These are phyloP conservation scores for Carpinus viminea DNA, from an alignment of 306 rosid species.

Conservation along the genomic window DNA sequence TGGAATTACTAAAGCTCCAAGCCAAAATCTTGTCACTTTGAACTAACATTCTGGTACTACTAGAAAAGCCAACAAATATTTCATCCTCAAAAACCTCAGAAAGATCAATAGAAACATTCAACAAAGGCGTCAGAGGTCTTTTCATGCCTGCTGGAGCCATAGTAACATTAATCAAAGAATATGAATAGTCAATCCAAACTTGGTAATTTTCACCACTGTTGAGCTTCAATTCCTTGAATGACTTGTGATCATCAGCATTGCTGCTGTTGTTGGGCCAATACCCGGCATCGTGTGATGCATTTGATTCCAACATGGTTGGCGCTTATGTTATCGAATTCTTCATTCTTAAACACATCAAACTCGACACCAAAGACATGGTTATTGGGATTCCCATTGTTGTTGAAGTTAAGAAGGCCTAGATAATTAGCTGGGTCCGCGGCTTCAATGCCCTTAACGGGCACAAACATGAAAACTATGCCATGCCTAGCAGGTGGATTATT, in stretches of 20 bases:
- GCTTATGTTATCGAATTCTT: conserved; percentile 64
- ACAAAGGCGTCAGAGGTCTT: conserved; percentile 51
- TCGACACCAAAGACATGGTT: conserved; percentile 77
- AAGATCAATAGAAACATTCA: conserved; percentile 47
- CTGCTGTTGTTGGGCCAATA: conserved; percentile 45
- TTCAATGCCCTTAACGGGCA: conserved; percentile 50
- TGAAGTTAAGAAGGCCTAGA: conserved; percentile 68
- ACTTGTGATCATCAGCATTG: conserved; percentile 9
- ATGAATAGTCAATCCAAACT: conserved; percentile 79
- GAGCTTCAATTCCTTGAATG: conserved; percentile 51
- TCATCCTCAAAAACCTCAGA: conserved; percentile 67
- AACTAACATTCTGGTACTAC: conserved; percentile 72
- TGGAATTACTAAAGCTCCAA: conserved; percentile 81
- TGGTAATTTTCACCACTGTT: conserved; percentile 75
- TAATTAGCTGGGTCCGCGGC: conserved; percentile 60
- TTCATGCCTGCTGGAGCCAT: conserved; percentile 61
- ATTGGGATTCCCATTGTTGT: conserved; percentile 41
- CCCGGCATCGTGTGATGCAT: conserved; percentile 52
- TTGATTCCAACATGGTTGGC: conserved; percentile 82
- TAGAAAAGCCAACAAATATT: conserved; percentile 80
- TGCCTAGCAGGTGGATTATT: conserved; percentile 50
- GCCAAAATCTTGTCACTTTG: conserved; percentile 72
- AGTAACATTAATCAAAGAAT: conserved; percentile 56
- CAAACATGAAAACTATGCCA: conserved; percentile 74
- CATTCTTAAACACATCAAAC: conserved; percentile 72